These are phyloP conservation scores for Fraxinus xanthoxyloides DNA, from an alignment of 305 asterid species.

Conservation along the genomic window DNA sequence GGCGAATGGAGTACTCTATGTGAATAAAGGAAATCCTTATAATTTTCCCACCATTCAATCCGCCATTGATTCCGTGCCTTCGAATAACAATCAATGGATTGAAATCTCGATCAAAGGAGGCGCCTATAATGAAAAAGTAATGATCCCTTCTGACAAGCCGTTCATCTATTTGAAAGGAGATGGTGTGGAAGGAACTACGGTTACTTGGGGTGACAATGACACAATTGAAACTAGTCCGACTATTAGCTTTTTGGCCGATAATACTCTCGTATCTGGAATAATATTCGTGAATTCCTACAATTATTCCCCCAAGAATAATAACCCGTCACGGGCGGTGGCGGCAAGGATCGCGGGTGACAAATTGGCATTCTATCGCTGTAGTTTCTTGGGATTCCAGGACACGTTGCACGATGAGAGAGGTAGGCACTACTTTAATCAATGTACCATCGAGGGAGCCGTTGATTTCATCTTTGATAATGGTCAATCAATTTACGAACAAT, in stretches of 20 bases:
- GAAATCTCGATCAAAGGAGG: constrained; percentile 45
- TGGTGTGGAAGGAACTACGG: constrained; percentile 29
- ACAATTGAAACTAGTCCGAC: constrained; percentile 36
- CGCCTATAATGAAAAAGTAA: constrained; percentile 45
- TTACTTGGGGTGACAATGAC: constrained; percentile 36
- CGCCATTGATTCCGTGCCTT: constrained; percentile 54
- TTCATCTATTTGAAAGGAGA: constrained; percentile 49
- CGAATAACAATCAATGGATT: constrained; percentile 35
- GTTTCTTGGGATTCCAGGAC: constrained; percentile 62
- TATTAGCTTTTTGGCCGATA: constrained; percentile 41
- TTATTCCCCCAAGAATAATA: constrained; percentile 38
- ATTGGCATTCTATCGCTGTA: constrained; percentile 47
- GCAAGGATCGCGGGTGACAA: constrained; percentile 60
- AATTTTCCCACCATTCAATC: constrained; percentile 36
- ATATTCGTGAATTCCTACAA: constrained; percentile 58
- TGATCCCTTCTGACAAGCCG: constrained; percentile 45
- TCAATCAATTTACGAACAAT: constrained; percentile 66
- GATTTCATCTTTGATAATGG: constrained; percentile 78
- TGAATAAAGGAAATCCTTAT: too few species aligned
- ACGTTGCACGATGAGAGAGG: constrained; percentile 67
- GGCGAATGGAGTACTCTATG: too few species aligned
- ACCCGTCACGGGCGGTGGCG: constrained; percentile 45
- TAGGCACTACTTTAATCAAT: constrained; percentile 55
- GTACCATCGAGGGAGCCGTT: constrained; percentile 60
- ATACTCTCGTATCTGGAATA: constrained; percentile 38